Evolutionary conservation across 2,329 filamentous ascomycete genomes (phyloP), one percentile per base, ranked within the genome.

Genomic region (Calonectria montana): DNA sequence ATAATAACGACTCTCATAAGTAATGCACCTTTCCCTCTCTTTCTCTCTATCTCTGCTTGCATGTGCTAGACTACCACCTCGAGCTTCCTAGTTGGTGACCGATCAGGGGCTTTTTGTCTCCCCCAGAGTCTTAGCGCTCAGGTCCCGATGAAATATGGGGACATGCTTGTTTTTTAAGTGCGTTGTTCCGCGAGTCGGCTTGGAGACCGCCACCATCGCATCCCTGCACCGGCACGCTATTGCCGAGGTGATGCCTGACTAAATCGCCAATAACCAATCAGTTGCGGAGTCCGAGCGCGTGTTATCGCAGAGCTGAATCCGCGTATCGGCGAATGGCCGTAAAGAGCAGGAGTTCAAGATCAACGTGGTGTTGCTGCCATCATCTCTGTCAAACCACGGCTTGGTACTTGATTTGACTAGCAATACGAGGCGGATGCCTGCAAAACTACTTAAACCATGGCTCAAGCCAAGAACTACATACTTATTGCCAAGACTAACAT

Each of bases 91-190:
- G 37, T 62, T 62, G 57, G 57, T 62, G 23, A 62, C 37, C 37
- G 57, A 18, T 23, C 9, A 21, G 8, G 39, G 31, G 25, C 37
- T 43, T 29, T 62, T 62, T 29, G 57, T 43, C 12, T 43, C 15
- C 21, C 25, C 21, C 21, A 62, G 31, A 27, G 13, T 21, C 57
- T 25, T 29, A 41, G 57, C 12, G 23, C 23, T 37, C 23, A 25
- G 39, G 37, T 15, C 23, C 5, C 8, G 25, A 62, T 39, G 15
- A 43, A 57, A 62, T n/a, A 62, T 62, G 57, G 57, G 8, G 57
- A 62, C 53, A 39, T 62, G 57, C 37, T 62, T 62, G 41, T 62
- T 62, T 62, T 62, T 62, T 37, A 62, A 37, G 21, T 39, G 10
- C 21, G 12, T 43, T 62, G 57, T 41, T 29, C 57, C 57, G 57